Evolutionary conservation across 345 rosid genomes (phyloP).

Genomic region (Camelina neglecta): DNA sequence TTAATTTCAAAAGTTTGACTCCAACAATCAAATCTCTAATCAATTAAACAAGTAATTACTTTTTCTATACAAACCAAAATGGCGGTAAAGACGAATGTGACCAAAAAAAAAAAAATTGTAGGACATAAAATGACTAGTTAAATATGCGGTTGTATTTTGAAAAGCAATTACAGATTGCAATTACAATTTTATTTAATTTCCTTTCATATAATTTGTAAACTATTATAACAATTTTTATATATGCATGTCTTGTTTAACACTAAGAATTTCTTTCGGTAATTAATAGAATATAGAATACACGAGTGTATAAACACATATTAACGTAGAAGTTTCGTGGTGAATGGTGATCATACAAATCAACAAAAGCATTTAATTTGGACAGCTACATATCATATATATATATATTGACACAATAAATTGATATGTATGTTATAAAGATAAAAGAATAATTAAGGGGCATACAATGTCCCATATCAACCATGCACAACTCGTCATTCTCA

Average conservation of each 20-base stretch:
- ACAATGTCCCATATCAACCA: constrained; percentile 45
- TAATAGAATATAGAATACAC: background rate
- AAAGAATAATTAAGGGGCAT: constrained; percentile 32
- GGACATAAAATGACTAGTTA: background rate
- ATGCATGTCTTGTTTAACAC: background rate
- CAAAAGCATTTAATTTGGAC: constrained; percentile 34
- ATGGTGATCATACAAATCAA: background rate
- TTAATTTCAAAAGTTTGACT: constrained; percentile 39
- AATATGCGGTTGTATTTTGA: background rate
- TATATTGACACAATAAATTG: background rate
- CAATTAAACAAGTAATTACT: constrained; percentile 17
- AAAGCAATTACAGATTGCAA: background rate
- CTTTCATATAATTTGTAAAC: background rate
- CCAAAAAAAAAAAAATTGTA: background rate
- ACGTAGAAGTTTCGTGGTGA: constrained; percentile 12
- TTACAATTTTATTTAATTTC: background rate
- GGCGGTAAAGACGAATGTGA: constrained; percentile 28
- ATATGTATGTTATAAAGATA: constrained; percentile 14
- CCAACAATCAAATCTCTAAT: constrained; percentile 21
- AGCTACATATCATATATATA: constrained; percentile 15
- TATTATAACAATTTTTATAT: background rate
- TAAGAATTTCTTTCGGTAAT: background rate
- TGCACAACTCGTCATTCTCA: constrained; percentile 46
- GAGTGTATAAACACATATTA: background rate
- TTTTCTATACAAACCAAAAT: constrained; percentile 19